Conservation (phyloP, 352 stramenopile genomes). For the Thalassiosira sp. region DNA sequence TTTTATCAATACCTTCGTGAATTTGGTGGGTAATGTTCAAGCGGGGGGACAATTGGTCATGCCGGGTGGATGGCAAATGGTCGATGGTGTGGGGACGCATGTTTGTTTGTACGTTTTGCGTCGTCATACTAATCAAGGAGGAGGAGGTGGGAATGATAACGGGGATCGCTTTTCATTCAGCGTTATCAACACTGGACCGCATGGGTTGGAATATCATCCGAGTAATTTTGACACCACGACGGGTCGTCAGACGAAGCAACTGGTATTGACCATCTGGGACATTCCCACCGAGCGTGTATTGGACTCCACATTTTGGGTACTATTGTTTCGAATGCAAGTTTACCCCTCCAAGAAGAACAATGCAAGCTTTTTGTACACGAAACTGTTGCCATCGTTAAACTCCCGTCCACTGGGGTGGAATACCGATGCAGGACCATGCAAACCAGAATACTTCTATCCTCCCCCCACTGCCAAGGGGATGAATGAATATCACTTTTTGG, state of each 20-base stretch:
- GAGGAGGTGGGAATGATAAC: no score
- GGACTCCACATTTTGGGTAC: constrained; percentile 83
- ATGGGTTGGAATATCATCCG: constrained; percentile 82
- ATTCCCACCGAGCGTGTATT: constrained; percentile 71
- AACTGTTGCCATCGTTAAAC: constrained; percentile 80
- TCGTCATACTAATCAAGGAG: neutral
- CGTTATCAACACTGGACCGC: constrained; percentile 79
- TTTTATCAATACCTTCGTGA: constrained; percentile 84
- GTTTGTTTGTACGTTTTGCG: constrained; percentile 82
- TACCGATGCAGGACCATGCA: constrained; percentile 61
- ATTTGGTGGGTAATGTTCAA: constrained; percentile 80
- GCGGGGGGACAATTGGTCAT: constrained; percentile 75
- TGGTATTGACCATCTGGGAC: constrained; percentile 81
- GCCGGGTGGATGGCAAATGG: constrained; percentile 80
- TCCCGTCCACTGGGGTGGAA: constrained; percentile 72
- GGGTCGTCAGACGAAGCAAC: constrained; percentile 79
- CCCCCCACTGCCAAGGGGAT: constrained; percentile 59
- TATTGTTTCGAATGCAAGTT: constrained; percentile 84
- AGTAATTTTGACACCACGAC: constrained; percentile 78
- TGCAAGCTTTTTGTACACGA: constrained; percentile 79
- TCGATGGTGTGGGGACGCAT: constrained; percentile 65
- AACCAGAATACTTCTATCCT: constrained; percentile 77
- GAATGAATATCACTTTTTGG: constrained; percentile 73
- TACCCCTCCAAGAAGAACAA: constrained; percentile 81
- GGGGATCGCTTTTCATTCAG: constrained; percentile 77